These are phyloP conservation scores for Asterella californica DNA, from an alignment of 225 moss, liverwort and hornwort genomes.

Conservation along the genomic window DNA sequence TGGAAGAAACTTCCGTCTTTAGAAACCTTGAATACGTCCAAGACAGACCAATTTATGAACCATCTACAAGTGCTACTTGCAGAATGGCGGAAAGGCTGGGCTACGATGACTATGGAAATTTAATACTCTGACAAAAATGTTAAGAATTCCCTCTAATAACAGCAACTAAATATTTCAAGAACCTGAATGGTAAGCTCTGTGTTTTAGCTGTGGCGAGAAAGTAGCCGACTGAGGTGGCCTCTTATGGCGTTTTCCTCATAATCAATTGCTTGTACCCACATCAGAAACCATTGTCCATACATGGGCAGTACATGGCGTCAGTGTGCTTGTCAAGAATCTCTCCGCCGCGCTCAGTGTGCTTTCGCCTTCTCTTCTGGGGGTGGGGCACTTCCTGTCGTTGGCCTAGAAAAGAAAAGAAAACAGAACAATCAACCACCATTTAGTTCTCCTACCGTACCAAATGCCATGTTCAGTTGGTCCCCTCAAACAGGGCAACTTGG, in stretches of 20 bases:
- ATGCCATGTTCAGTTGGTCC: no score
- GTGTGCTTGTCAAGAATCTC: neutral
- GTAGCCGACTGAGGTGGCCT: slow-evolving; percentile 28
- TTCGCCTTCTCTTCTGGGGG: slow-evolving; percentile 29
- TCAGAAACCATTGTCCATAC: slow-evolving; percentile 26
- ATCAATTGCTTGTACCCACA: slow-evolving; percentile 20
- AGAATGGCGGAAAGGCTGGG: slow-evolving; percentile 18
- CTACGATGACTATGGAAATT: slow-evolving; percentile 26
- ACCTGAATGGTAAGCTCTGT: slow-evolving; percentile 14
- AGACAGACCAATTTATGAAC: slow-evolving; percentile 27
- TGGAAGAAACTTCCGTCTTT: slow-evolving; percentile 29
- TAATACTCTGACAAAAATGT: slow-evolving; percentile 44
- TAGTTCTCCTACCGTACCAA: neutral
- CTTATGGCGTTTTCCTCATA: slow-evolving; percentile 21
- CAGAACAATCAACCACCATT: neutral
- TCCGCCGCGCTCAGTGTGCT: slow-evolving; percentile 15
- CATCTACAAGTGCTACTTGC: slow-evolving; percentile 27
- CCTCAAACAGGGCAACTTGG: no score
- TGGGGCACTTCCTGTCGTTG: slow-evolving; percentile 46
- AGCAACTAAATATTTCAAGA: slow-evolving; percentile 17
- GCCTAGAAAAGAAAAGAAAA: slow-evolving; percentile 23
- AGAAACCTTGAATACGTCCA: slow-evolving; percentile 14
- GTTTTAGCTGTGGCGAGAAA: slow-evolving; percentile 16
- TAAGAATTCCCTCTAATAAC: slow-evolving; percentile 29
- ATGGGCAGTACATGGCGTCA: slow-evolving; percentile 15